Evolutionary conservation across 169 alveolate species (phyloP).

Genomic region (Plasmodium gallinaceum): DNA sequence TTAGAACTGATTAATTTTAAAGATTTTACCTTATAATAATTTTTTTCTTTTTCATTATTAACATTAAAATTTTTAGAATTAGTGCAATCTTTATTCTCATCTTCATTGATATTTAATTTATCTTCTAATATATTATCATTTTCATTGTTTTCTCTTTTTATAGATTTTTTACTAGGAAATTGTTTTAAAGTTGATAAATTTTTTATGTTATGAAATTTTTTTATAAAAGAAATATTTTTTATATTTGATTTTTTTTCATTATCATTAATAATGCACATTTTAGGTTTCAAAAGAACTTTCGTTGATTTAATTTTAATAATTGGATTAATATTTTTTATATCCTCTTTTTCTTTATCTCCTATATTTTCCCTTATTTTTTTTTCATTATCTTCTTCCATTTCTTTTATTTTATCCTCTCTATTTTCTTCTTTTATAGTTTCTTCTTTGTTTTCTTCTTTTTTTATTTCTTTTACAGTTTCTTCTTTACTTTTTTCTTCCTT

Average conservation of each 20-base stretch:
- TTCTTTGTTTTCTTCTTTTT: neutral
- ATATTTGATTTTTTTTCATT: neutral
- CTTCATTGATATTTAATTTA: neutral
- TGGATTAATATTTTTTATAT: neutral
- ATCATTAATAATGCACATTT: neutral
- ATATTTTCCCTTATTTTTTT: neutral
- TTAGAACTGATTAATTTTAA: too few relatives aligned
- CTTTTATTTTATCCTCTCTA: neutral
- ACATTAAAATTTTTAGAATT: neutral
- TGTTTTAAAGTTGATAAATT: constrained; percentile 18
- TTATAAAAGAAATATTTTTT: constrained; percentile 21
- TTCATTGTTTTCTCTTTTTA: neutral
- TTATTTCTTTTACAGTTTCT: neutral
- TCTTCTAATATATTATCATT: neutral
- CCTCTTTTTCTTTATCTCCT: constrained; percentile 5
- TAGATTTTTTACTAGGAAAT: constrained; percentile 10
- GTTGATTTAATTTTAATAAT: neutral
- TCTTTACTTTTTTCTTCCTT: neutral
- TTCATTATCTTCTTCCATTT: neutral
- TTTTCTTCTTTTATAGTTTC: neutral
- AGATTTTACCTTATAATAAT: neutral
- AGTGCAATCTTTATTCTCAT: neutral
- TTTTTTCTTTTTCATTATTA: neutral
- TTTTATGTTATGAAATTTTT: constrained; percentile 10
- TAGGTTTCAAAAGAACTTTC: neutral